Percentiles rank a stretch among this genome's conserved stretches.
These are phyloP conservation scores for Phytophthora pini DNA, from an alignment of 352 stramenopile genomes.

Conservation along the genomic window DNA sequence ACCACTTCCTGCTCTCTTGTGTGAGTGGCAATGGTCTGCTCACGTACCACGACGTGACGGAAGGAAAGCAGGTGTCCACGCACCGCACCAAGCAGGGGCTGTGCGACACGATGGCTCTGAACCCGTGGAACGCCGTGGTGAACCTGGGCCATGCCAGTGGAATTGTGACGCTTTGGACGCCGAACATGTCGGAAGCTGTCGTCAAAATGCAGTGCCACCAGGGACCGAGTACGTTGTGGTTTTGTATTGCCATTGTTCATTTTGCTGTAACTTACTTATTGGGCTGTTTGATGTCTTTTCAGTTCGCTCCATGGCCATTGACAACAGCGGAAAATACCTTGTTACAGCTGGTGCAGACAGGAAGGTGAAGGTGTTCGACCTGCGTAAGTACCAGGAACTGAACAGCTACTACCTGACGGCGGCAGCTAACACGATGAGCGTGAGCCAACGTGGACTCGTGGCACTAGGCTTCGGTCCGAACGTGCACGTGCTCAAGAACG, in stretches of 20 bases:
- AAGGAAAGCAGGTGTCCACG: conserved; percentile 91
- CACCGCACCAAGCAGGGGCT: conserved; percentile 94
- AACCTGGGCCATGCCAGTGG: conserved; percentile 97
- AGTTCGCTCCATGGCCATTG: conserved; percentile 93
- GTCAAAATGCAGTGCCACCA: conserved; percentile 98
- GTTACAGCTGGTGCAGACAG: conserved; percentile 95
- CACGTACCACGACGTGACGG: conserved; percentile 97
- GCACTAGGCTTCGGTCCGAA: conserved; percentile 93
- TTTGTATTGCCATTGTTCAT: background rate
- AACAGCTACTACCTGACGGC: conserved; percentile 93
- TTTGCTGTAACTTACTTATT: conserved; percentile 14
- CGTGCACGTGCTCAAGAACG: conserved; percentile 93
- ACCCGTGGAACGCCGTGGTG: conserved; percentile 97
- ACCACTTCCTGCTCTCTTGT: conserved; percentile 98
- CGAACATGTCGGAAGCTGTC: conserved; percentile 93
- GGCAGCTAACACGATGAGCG: conserved; percentile 92
- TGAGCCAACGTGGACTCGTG: conserved; percentile 96
- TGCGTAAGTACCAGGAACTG: conserved; percentile 96
- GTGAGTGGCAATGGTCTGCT: conserved; percentile 92
- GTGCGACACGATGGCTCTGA: conserved; percentile 94
- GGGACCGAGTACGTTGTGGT: conserved; percentile 85
- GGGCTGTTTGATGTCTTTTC: conserved; percentile 17
- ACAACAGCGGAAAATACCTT: conserved; percentile 95
- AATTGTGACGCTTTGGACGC: conserved; percentile 98
- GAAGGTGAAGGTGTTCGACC: conserved; percentile 97